phyloP scores from a whole-genome alignment of 169 alveolate species.

The Cyclospora cayetanensis region DNA sequence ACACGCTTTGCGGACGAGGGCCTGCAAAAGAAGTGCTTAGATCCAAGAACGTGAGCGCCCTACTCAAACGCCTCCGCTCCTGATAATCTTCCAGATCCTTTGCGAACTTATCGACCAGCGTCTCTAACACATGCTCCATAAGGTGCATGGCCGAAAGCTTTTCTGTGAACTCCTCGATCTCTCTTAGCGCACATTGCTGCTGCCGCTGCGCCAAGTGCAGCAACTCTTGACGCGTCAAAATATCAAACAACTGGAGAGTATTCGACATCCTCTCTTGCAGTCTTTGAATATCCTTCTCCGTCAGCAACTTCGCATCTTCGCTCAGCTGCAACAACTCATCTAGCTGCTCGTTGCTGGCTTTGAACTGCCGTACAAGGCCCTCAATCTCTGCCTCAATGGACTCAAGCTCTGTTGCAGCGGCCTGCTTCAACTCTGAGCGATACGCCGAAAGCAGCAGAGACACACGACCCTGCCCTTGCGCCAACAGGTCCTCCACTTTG shows the following conservation, averaged over 20 bases:
- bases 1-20: background rate
- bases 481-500: background rate
- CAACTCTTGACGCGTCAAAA: background rate
- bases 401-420: background rate
- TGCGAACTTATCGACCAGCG: background rate
- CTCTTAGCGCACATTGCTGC: background rate
- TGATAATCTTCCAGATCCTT: background rate
- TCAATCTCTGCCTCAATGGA: background rate
- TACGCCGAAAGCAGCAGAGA: background rate
- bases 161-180: background rate
- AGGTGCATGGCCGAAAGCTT: background rate
- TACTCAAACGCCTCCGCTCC: background rate
- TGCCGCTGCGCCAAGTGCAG: background rate
- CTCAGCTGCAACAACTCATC: background rate
- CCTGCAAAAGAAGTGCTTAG: background rate
- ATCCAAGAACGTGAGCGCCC: background rate
- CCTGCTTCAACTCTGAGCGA: background rate
- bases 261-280: background rate
- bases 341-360: background rate
- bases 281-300: background rate
- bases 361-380: background rate
- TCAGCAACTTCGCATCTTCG: background rate
- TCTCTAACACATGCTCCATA: background rate
- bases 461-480: background rate
- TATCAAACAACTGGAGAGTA: background rate